Evolutionary conservation across 2,329 filamentous ascomycete species (phyloP).

Genomic region (Colletotrichum sp.): DNA sequence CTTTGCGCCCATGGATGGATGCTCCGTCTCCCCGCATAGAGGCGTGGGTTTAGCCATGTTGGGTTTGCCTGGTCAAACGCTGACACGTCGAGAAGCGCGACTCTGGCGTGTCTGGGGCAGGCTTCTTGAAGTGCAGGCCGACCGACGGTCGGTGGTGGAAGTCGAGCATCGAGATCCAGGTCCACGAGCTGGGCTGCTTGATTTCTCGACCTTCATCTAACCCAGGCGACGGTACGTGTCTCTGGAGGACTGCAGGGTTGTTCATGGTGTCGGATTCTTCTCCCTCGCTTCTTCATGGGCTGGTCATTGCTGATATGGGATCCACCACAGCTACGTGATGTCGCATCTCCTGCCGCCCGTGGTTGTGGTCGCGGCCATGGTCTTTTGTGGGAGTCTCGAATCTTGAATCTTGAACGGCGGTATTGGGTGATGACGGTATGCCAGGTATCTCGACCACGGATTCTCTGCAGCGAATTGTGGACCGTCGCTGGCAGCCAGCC

Average conservation of each 20-base stretch:
- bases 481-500: neutral
- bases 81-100: conserved; percentile 14
- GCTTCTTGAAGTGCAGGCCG: neutral
- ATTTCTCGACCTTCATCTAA: neutral
- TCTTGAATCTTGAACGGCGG: neutral
- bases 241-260: neutral
- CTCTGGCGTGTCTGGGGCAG: neutral
- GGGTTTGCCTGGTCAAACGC: conserved; percentile 2
- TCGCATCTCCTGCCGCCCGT: neutral
- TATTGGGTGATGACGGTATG: neutral
- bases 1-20: neutral
- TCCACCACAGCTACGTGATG: neutral
- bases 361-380: neutral
- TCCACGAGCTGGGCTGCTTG: neutral
- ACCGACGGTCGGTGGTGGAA: neutral
- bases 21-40: conserved; percentile 21
- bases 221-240: neutral
- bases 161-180: conserved; percentile 17
- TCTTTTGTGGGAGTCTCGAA: neutral
- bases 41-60: conserved; percentile 12
- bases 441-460: neutral
- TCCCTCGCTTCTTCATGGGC: neutral
- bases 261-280: neutral
- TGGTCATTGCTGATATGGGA: neutral
- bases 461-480: neutral